Evolutionary conservation across 805 yeast species (phyloP).

Genomic region (Pichia heedii): DNA sequence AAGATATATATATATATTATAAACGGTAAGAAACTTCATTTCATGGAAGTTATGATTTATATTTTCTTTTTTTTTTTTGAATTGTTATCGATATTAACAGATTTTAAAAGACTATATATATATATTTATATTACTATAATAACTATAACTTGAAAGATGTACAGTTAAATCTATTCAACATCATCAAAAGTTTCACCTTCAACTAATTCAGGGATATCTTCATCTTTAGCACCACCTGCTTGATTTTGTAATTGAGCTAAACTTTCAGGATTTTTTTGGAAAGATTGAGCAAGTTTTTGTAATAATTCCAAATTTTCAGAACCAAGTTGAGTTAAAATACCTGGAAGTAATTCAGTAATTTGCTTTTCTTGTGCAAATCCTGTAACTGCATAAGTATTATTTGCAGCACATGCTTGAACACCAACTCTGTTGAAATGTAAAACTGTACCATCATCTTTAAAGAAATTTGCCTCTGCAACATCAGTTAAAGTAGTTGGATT

Average conservation of each 20-base stretch:
- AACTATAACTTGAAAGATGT: too few relatives aligned
- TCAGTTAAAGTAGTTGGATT: constrained; percentile 83
- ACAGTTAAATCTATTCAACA: constrained; percentile 22
- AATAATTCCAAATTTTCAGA: constrained; percentile 88
- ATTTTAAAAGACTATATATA: too few relatives aligned
- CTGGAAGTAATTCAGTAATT: constrained; percentile 86
- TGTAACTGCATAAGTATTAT: constrained; percentile 89
- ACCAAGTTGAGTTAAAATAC: constrained; percentile 91
- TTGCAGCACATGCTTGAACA: constrained; percentile 84
- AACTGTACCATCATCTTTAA: constrained; percentile 93
- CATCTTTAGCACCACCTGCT: constrained; percentile 37
- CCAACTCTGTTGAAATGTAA: constrained; percentile 94
- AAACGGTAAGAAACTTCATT: too few relatives aligned
- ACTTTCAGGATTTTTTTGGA: constrained; percentile 46
- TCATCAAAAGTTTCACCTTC: constrained; percentile 82
- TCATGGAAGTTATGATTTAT: too few relatives aligned
- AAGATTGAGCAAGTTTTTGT: constrained; percentile 81
- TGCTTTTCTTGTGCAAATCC: constrained; percentile 93
- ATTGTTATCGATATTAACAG: too few relatives aligned
- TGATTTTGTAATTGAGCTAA: constrained; percentile 28
- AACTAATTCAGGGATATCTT: constrained; percentile 70
- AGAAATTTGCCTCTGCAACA: constrained; percentile 95
- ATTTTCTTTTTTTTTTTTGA: too few relatives aligned
- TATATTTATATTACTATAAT: too few relatives aligned
- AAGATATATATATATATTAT: too few relatives aligned